Conservation (phyloP, 1,284 basidiomycete genomes). For the Phylloporus sp. region DNA sequence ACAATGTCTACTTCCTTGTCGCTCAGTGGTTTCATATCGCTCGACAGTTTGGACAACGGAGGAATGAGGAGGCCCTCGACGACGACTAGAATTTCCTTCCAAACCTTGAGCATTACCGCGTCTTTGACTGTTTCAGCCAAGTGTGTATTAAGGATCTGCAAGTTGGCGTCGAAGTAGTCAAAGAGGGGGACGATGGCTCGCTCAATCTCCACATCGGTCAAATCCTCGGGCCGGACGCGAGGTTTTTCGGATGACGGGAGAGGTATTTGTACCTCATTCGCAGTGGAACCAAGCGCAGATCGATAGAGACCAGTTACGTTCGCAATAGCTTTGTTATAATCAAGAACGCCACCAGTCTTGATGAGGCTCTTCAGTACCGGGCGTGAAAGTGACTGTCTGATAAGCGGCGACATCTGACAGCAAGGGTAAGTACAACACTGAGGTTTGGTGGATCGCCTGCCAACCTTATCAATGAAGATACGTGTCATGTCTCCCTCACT, state of each 20-base stretch:
- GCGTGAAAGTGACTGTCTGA: conserved; percentile 88
- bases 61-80: conserved; percentile 93
- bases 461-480: conserved; percentile 95
- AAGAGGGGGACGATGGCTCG: conserved; percentile 91
- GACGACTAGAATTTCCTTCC: conserved; percentile 94
- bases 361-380: conserved; percentile 76
- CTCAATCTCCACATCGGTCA: conserved; percentile 95
- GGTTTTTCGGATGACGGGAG: conserved; percentile 73
- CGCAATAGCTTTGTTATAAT: conserved; percentile 84
- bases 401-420: conserved; percentile 92
- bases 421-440: too few species aligned
- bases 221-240: conserved; percentile 69
- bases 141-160: conserved; percentile 90
- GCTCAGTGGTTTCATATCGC: conserved; percentile 87
- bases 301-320: conserved; percentile 84
- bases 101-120: conserved; percentile 91
- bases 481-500: conserved; percentile 97
- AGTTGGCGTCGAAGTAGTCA: conserved; percentile 96
- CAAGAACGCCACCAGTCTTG: conserved; percentile 68
- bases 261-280: conserved; percentile 79
- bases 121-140: conserved; percentile 87
- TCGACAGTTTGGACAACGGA: conserved; percentile 86
- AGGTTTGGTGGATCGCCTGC: too few species aligned
- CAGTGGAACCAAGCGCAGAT: conserved; percentile 64
- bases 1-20: conserved; percentile 98